Conservation (phyloP, 345 rosid species). For the Eutrema heterophyllum region DNA sequence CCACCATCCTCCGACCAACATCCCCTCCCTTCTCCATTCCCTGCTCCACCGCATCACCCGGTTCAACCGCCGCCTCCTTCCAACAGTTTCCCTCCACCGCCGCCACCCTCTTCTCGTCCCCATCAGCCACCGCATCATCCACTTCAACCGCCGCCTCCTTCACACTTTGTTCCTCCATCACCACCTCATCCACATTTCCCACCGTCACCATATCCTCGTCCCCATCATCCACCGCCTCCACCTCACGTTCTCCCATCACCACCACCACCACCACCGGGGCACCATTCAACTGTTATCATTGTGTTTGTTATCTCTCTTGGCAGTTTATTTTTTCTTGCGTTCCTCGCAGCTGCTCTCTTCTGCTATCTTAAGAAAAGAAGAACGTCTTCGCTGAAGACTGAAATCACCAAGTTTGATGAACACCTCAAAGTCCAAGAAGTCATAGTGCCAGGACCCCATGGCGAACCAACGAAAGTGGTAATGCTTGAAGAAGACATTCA, state of each 20-base stretch:
- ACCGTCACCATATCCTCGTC: slow-evolving; percentile 42
- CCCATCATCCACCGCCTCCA: slow-evolving; percentile 37
- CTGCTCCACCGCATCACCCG: slow-evolving; percentile 16
- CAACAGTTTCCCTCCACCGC: slow-evolving; percentile 8
- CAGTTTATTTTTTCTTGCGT: slow-evolving; percentile 53
- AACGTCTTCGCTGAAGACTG: slow-evolving; percentile 32
- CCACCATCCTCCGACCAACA: slow-evolving; percentile 25
- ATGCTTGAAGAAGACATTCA: slow-evolving; percentile 52
- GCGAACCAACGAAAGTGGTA: slow-evolving; percentile 37
- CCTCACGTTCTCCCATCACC: slow-evolving; percentile 46
- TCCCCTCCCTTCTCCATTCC: slow-evolving; percentile 20
- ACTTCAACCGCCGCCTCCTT: slow-evolving; percentile 24
- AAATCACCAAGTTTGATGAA: slow-evolving; percentile 41
- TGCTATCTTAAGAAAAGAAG: slow-evolving; percentile 50
- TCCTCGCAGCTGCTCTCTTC: slow-evolving; percentile 55
- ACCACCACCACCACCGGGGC: slow-evolving; percentile 47
- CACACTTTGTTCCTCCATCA: slow-evolving; percentile 25
- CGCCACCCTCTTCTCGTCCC: slow-evolving; percentile 9
- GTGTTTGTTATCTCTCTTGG: slow-evolving; percentile 58
- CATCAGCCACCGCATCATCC: slow-evolving; percentile 20
- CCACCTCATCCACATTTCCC: slow-evolving; percentile 31
- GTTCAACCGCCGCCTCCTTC: slow-evolving; percentile 14
- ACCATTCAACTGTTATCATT: slow-evolving; percentile 47
- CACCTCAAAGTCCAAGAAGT: slow-evolving; percentile 50
- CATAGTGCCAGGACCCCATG: slow-evolving; percentile 45